Percentiles rank a stretch among this genome's conserved stretches.
These are phyloP conservation scores for Beauveria rudraprayagi DNA, from an alignment of 2,329 filamentous ascomycete species.

Conservation along the genomic window DNA sequence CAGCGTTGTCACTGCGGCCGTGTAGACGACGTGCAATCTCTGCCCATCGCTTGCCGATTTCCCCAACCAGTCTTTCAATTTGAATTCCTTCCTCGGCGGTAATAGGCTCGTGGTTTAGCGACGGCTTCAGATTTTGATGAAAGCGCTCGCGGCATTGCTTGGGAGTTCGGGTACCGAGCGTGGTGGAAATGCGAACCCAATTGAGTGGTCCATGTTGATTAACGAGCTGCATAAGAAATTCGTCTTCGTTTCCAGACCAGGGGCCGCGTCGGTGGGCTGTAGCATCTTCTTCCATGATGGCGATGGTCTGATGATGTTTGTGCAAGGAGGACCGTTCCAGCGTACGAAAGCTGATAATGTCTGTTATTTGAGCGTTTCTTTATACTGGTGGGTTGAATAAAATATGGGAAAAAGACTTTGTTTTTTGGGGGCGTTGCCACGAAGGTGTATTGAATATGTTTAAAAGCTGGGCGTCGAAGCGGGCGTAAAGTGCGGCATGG, in stretches of 20 bases:
- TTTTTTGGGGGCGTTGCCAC: neutral
- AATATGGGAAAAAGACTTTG: neutral
- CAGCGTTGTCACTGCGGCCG: slow-evolving; percentile 85
- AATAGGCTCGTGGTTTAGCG: slow-evolving; percentile 66
- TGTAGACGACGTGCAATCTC: slow-evolving; percentile 78
- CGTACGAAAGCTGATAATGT: neutral
- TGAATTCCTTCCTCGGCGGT: slow-evolving; percentile 58
- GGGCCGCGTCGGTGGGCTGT: slow-evolving; percentile 50
- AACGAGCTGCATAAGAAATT: slow-evolving; percentile 61
- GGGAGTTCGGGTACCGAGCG: slow-evolving; percentile 69
- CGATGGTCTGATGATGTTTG: slow-evolving; percentile 13
- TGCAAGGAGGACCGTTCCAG: slow-evolving; percentile 1
- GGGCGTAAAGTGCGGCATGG: slow-evolving; percentile 9
- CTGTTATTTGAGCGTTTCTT: neutral
- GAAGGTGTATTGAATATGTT: neutral
- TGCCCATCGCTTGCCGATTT: slow-evolving; percentile 84
- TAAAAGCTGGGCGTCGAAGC: neutral
- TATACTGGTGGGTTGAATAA: neutral
- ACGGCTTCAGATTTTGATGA: slow-evolving; percentile 83
- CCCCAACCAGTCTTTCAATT: slow-evolving; percentile 69
- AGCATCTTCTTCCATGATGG: neutral
- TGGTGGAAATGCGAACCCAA: slow-evolving; percentile 79
- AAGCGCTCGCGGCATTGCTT: slow-evolving; percentile 95
- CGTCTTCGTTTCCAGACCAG: slow-evolving; percentile 74
- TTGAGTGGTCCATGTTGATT: slow-evolving; percentile 66